Conservation (phyloP, 2,329 filamentous ascomycete species). For the Fusarium nurragi region DNA sequence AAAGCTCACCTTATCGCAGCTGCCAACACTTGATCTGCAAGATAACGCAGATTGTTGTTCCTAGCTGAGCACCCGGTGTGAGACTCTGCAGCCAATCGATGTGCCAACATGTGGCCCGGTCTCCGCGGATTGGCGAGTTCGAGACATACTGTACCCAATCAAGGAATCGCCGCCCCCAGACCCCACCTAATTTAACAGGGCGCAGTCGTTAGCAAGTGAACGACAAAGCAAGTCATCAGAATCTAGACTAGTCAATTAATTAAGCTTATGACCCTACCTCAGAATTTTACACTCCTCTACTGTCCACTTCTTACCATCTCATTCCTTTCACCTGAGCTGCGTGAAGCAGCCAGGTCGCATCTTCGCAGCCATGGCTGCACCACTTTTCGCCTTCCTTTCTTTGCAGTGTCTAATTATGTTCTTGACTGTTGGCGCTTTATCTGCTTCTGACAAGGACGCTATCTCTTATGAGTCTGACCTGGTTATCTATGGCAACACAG, state of each 20-base stretch:
- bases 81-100: slow-evolving; percentile 14
- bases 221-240: background rate
- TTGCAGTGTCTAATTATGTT: background rate
- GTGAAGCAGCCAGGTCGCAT: background rate
- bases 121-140: slow-evolving; percentile 3
- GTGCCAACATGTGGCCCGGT: background rate
- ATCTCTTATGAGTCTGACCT: slow-evolving; percentile 23
- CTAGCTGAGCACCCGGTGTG: background rate
- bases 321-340: background rate
- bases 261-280: background rate
- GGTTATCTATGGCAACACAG: slow-evolving; percentile 35
- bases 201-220: background rate
- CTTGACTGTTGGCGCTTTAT: background rate
- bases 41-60: background rate
- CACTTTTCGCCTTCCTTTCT: background rate
- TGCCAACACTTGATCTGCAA: background rate
- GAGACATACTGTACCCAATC: background rate
- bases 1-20: background rate
- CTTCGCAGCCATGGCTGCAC: background rate
- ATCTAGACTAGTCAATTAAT: background rate
- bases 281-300: background rate
- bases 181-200: slow-evolving; percentile 6
- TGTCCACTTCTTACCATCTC: background rate
- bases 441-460: background rate
- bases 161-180: slow-evolving; percentile 16